phyloP scores from a whole-genome alignment of 2,329 filamentous ascomycete genomes.

The Fusarium xyrophilum region DNA sequence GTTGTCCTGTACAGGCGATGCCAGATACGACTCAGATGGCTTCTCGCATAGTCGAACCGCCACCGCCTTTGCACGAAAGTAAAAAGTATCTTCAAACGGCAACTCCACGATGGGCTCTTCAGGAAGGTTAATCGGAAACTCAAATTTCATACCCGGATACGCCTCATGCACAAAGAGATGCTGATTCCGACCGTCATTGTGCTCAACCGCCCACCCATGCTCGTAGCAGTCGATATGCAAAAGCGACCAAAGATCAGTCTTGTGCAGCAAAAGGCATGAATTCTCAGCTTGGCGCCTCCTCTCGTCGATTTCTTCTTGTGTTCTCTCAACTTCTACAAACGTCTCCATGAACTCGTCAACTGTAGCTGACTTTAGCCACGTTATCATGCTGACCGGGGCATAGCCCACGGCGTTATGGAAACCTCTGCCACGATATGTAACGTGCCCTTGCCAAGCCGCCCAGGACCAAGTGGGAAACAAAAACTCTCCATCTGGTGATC shows the following conservation, averaged over 20 bases:
- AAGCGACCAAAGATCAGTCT: neutral
- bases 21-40: neutral
- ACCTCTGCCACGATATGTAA: slow-evolving; percentile 7
- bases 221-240: slow-evolving; percentile 8
- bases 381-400: neutral
- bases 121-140: slow-evolving; percentile 11
- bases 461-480: slow-evolving; percentile 21
- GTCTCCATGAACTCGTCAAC: neutral
- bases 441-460: slow-evolving; percentile 21
- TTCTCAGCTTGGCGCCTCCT: neutral
- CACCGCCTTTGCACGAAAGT: neutral
- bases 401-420: slow-evolving; percentile 12
- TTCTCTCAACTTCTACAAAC: neutral
- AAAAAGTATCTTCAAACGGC: neutral
- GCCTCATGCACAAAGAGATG: slow-evolving; percentile 7
- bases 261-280: neutral
- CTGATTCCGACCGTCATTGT: neutral
- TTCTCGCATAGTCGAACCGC: neutral
- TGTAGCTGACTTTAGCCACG: neutral
- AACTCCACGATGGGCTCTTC: neutral
- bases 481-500: neutral
- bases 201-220: slow-evolving; percentile 3
- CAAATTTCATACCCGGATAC: slow-evolving; percentile 1
- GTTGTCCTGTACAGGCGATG: neutral
- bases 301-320: slow-evolving; percentile 6